A percentile compares a stretch with the other conserved stretches of the same genome.
Evolutionary conservation across 140 eudicot species (phyloP).

Genomic region (Oenanthe javanica): DNA sequence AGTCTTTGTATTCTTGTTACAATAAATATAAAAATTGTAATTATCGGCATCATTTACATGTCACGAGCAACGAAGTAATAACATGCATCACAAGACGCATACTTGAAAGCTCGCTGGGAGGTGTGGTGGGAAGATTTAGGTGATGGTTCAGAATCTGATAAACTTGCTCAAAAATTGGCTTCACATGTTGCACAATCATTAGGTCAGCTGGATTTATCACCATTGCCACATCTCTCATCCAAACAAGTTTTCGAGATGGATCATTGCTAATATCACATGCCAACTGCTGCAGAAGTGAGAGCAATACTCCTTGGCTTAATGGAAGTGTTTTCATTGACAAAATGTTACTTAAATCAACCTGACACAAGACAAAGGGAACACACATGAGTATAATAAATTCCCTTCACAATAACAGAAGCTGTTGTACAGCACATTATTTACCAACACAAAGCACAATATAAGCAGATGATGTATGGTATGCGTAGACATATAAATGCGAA

Average conservation of each 20-base stretch:
- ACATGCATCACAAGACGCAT: conserved; percentile 66
- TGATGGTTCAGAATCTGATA: conserved; percentile 76
- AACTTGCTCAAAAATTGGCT: conserved; percentile 89
- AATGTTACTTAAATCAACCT: conserved; percentile 79
- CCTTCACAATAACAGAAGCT: neutral
- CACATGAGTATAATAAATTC: neutral
- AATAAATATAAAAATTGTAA: neutral
- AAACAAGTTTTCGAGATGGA: conserved; percentile 52
- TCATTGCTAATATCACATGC: conserved; percentile 80
- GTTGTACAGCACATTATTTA: neutral
- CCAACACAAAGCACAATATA: neutral
- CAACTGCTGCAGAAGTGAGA: conserved; percentile 85
- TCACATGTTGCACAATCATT: conserved; percentile 73
- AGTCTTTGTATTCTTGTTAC: neutral
- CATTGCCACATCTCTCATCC: conserved; percentile 85
- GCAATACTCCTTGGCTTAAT: conserved; percentile 89
- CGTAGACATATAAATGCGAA: neutral
- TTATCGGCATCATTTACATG: conserved; percentile 37
- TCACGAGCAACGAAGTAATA: conserved; percentile 81
- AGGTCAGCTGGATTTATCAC: conserved; percentile 75
- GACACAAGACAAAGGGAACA: conserved; percentile 11
- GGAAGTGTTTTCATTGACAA: conserved; percentile 61
- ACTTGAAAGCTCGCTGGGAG: conserved; percentile 54
- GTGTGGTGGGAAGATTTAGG: conserved; percentile 47
- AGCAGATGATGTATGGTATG: neutral